Percentiles rank a stretch among this genome's conserved stretches.
phyloP scores from a whole-genome alignment of 2,329 filamentous ascomycete species.

The Diaporthe sp. region DNA sequence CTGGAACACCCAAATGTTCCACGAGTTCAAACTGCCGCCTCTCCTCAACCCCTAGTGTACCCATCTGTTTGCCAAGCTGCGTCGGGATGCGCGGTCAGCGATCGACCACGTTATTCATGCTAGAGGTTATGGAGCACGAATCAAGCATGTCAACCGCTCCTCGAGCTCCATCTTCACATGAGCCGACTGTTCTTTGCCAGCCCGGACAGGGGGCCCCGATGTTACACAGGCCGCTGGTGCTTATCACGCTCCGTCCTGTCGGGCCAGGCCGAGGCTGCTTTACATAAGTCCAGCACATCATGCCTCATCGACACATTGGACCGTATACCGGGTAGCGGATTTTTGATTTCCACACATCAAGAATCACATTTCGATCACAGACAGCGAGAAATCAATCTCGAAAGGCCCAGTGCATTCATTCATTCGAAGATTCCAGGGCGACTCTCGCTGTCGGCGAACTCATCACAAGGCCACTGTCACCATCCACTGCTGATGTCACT shows the following conservation, averaged over 20 bases:
- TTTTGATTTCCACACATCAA: neutral
- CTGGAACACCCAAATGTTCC: slow-evolving; percentile 20
- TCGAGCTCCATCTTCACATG: slow-evolving; percentile 11
- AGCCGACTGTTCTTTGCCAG: neutral
- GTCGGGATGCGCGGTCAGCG: neutral
- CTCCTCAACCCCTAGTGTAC: neutral
- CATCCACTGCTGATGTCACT: neutral
- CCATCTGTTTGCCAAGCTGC: neutral
- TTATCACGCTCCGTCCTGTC: slow-evolving; percentile 11
- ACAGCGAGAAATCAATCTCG: neutral
- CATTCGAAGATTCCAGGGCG: neutral
- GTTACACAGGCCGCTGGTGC: neutral
- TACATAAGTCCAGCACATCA: neutral
- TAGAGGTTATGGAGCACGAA: neutral
- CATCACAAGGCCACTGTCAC: neutral
- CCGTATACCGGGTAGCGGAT: too few species aligned
- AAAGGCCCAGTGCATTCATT: neutral
- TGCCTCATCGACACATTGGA: neutral
- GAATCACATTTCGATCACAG: too few species aligned
- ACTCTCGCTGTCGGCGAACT: too few species aligned
- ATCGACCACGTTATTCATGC: neutral
- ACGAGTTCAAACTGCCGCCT: neutral
- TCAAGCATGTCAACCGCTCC: slow-evolving; percentile 13
- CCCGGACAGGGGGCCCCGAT: slow-evolving; percentile 13
- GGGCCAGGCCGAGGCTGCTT: slow-evolving; percentile 24